Evolutionary conservation across 768 basidiomycete genomes (phyloP).

Genomic region (Suillus plorans): DNA sequence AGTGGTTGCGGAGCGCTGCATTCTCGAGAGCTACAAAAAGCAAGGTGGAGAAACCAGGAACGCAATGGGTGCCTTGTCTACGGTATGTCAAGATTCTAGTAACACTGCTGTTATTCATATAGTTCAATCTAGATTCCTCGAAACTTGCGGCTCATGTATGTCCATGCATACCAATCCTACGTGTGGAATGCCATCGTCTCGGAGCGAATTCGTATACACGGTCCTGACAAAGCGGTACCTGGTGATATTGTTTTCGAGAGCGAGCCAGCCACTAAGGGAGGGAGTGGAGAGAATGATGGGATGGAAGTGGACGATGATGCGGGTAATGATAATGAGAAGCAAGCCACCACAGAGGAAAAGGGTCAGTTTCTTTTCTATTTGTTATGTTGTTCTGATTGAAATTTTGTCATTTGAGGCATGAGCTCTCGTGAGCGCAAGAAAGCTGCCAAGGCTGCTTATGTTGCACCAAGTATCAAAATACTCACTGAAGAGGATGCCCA

Average conservation of each 20-base stretch:
- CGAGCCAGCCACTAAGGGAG: constrained; percentile 17
- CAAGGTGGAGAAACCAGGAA: constrained; percentile 77
- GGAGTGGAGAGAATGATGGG: constrained; percentile 17
- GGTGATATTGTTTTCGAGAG: constrained; percentile 90
- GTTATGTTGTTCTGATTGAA: constrained; percentile 8
- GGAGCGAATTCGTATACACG: constrained; percentile 81
- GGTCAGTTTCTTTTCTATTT: constrained; percentile 22
- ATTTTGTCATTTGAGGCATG: constrained; percentile 20
- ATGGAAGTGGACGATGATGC: constrained; percentile 33
- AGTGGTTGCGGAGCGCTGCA: constrained; percentile 89
- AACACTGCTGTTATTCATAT: constrained; percentile 6
- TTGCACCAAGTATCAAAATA: constrained; percentile 70
- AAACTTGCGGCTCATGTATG: constrained; percentile 94
- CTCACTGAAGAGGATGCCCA: constrained; percentile 75
- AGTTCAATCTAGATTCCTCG: constrained; percentile 75
- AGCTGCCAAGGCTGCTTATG: constrained; percentile 21
- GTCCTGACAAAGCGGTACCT: constrained; percentile 68
- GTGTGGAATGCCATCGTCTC: constrained; percentile 98
- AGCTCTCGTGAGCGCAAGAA: constrained; percentile 18
- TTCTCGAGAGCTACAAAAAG: constrained; percentile 87
- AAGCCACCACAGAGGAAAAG: constrained; percentile 33
- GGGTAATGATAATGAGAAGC: constrained; percentile 27
- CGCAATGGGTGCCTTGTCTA: constrained; percentile 84
- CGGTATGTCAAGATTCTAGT: constrained; percentile 41
- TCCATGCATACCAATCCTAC: constrained; percentile 98